Evolutionary conservation across 2,329 filamentous ascomycete species (phyloP).

Genomic region (Dactylonectria estremocensis): DNA sequence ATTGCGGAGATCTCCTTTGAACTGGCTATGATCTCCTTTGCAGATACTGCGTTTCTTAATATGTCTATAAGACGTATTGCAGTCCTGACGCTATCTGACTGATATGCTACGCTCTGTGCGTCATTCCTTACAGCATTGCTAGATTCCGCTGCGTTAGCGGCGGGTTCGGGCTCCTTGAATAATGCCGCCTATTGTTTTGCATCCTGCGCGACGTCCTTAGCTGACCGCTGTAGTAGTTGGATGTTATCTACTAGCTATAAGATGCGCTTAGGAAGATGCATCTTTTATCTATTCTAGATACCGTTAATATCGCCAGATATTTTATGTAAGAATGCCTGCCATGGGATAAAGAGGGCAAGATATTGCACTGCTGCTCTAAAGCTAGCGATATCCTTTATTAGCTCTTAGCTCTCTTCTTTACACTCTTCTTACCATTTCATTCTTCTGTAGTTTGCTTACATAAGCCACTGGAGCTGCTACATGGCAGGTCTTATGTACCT

Average conservation of each 20-base stretch:
- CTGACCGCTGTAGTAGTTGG: slow-evolving; percentile 13
- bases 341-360: slow-evolving; percentile 29
- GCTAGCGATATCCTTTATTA: neutral
- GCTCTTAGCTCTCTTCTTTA: too few species aligned
- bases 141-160: neutral
- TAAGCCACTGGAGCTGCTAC: neutral
- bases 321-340: slow-evolving; percentile 16
- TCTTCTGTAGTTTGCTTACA: too few species aligned
- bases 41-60: neutral
- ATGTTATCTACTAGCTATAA: slow-evolving; percentile 4
- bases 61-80: slow-evolving; percentile 13
- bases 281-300: slow-evolving; percentile 11
- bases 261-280: too few species aligned
- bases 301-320: slow-evolving; percentile 21
- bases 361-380: slow-evolving; percentile 21
- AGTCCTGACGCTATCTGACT: neutral
- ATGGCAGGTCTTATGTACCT: neutral
- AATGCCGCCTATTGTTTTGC: slow-evolving; percentile 15
- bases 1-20: slow-evolving; percentile 10
- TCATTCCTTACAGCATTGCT: neutral
- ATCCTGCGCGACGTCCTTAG: slow-evolving; percentile 20
- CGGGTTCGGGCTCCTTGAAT: slow-evolving; percentile 1
- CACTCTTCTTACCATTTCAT: too few species aligned
- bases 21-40: slow-evolving; percentile 8
- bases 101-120: neutral